Percentiles rank a stretch among this genome's conserved stretches.
Conservation (phyloP, 2,329 filamentous ascomycete genomes). For the Seiridium cupressi region DNA sequence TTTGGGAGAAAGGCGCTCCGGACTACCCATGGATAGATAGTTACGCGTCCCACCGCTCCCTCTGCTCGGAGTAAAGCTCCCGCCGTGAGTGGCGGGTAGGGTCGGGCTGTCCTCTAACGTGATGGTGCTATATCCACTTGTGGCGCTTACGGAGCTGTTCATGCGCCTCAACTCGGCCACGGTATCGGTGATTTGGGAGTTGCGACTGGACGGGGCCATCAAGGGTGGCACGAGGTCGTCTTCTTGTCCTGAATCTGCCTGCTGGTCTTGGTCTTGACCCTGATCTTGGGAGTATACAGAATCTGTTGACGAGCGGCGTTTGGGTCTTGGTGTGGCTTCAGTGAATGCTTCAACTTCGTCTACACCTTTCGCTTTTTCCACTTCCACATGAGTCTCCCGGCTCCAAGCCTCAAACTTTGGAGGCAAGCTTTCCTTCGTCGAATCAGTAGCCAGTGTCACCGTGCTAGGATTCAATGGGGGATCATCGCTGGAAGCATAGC, state of each 20-base stretch:
- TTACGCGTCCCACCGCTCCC: constrained; percentile 38
- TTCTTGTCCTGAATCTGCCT: not conserved
- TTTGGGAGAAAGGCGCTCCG: not conserved
- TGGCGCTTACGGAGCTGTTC: constrained; percentile 41
- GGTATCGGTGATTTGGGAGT: constrained; percentile 34
- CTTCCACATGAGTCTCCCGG: not conserved
- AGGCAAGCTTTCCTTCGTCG: not conserved
- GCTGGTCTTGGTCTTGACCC: not conserved
- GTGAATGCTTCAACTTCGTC: too few relatives aligned
- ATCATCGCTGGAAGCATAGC: constrained; percentile 18
- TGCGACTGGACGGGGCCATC: constrained; percentile 4
- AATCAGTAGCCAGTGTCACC: constrained; percentile 4
- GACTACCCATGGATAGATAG: constrained; percentile 44
- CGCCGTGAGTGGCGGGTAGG: constrained; percentile 35
- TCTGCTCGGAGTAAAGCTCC: constrained; percentile 34
- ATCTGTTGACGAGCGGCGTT: not conserved
- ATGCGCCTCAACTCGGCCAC: constrained; percentile 55
- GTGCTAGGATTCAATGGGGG: constrained; percentile 7
- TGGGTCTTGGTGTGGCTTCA: not conserved
- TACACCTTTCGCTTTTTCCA: not conserved
- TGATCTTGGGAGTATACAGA: constrained; percentile 6
- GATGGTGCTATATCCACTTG: constrained; percentile 42
- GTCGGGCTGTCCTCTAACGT: constrained; percentile 39
- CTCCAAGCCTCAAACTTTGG: not conserved
- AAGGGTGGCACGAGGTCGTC: not conserved